Percentiles rank a stretch among this genome's conserved stretches.
These are phyloP conservation scores for Beauveria caledonica DNA, from an alignment of 2,329 filamentous ascomycete species.

Conservation along the genomic window DNA sequence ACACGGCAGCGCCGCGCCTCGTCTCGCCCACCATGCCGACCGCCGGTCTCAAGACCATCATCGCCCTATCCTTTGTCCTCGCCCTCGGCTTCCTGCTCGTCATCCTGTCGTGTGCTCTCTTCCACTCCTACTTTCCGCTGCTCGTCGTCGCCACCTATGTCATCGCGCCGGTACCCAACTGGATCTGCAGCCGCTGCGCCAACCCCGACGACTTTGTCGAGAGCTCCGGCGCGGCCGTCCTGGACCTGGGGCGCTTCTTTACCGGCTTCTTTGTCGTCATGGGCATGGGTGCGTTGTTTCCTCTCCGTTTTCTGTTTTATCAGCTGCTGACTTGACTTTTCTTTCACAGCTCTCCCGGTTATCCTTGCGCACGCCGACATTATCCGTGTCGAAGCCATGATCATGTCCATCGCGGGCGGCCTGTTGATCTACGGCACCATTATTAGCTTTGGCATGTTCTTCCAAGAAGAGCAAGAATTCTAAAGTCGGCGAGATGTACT, in stretches of 20 bases:
- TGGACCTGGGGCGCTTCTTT: conserved; percentile 88
- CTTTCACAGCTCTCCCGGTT: conserved; percentile 64
- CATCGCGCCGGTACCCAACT: conserved; percentile 89
- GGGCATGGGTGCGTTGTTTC: conserved; percentile 72
- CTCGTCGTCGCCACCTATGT: conserved; percentile 95
- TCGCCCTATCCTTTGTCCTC: conserved; percentile 96
- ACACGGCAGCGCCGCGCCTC: background rate
- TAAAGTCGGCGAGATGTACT: conserved; percentile 28
- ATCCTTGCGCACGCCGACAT: conserved; percentile 80
- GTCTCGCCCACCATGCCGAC: conserved; percentile 47
- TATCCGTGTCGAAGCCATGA: conserved; percentile 77
- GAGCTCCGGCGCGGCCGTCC: conserved; percentile 72
- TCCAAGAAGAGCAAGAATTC: conserved; percentile 95
- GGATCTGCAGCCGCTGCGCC: conserved; percentile 81
- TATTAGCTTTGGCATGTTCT: conserved; percentile 97
- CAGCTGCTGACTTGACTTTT: conserved; percentile 5
- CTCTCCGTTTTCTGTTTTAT: background rate
- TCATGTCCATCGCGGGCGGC: conserved; percentile 91
- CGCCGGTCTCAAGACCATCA: conserved; percentile 97
- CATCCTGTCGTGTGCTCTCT: conserved; percentile 94
- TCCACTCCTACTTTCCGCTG: conserved; percentile 88
- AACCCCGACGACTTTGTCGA: conserved; percentile 93
- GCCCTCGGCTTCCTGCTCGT: conserved; percentile 98
- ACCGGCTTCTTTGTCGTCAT: conserved; percentile 95
- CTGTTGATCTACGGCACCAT: conserved; percentile 96